Conservation (phyloP, 306 rosid species). For the Luffa acutangula region DNA sequence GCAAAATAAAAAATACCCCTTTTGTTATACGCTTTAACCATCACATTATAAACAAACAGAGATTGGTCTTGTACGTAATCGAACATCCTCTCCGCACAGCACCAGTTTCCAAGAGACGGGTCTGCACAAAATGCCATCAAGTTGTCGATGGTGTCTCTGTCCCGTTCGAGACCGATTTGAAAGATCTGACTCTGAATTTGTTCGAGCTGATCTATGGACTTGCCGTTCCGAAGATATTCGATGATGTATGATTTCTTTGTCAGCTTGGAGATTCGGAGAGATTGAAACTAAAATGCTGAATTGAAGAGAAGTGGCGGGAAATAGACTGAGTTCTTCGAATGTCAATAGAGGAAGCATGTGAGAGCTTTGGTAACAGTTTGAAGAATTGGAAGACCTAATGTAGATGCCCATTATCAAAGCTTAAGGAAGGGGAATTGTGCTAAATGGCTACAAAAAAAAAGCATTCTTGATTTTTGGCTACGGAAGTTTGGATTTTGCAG, state of each 20-base stretch:
- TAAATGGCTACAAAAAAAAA: too few relatives aligned
- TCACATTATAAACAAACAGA: constrained; percentile 41
- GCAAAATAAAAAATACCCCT: constrained; percentile 23
- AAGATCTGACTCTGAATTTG: constrained; percentile 46
- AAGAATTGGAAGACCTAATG: background rate
- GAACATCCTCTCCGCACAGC: constrained; percentile 35
- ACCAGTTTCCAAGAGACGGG: constrained; percentile 31
- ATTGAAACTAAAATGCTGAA: background rate
- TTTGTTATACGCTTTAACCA: constrained; percentile 39
- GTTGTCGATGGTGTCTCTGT: constrained; percentile 38
- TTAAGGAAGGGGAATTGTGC: too few relatives aligned
- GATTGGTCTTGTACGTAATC: constrained; percentile 22
- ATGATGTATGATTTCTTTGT: constrained; percentile 25
- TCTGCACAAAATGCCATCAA: constrained; percentile 34
- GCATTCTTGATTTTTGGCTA: too few relatives aligned
- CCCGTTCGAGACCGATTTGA: constrained; percentile 40
- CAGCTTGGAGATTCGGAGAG: background rate
- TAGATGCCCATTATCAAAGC: background rate
- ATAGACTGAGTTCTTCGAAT: background rate
- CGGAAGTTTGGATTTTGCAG: too few relatives aligned
- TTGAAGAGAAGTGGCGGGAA: constrained; percentile 12
- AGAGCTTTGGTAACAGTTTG: background rate
- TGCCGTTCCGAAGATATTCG: constrained; percentile 38
- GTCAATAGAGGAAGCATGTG: background rate
- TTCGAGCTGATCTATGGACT: constrained; percentile 43